These are phyloP conservation scores for Emericellopsis cladophorae DNA, from an alignment of 2,329 filamentous ascomycete genomes.

Conservation along the genomic window DNA sequence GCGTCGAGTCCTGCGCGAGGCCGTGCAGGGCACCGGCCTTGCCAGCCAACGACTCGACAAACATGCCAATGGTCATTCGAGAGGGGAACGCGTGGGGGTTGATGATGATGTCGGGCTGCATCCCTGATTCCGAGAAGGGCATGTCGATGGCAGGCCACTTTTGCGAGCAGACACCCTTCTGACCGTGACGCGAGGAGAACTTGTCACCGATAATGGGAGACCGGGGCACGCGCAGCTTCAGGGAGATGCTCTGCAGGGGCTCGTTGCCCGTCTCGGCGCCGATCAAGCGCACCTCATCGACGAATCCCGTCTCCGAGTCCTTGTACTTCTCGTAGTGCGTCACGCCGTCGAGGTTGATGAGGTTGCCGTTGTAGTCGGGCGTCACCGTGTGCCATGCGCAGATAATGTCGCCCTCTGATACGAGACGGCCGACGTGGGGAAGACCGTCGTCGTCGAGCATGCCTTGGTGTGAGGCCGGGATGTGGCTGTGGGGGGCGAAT, in stretches of 20 bases:
- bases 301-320: constrained; percentile 73
- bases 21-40: constrained; percentile 92
- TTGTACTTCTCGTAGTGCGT: constrained; percentile 93
- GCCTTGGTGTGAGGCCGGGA: constrained; percentile 57
- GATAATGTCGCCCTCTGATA: constrained; percentile 72
- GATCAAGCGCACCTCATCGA: constrained; percentile 87
- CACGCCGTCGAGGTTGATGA: constrained; percentile 73
- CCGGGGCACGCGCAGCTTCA: constrained; percentile 87
- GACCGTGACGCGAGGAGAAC: constrained; percentile 95
- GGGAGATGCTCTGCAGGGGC: constrained; percentile 74
- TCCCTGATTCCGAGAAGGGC: constrained; percentile 93
- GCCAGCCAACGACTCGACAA: constrained; percentile 90
- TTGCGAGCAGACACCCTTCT: constrained; percentile 94
- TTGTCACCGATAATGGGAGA: constrained; percentile 94
- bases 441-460: constrained; percentile 81
- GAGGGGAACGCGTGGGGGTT: constrained; percentile 99
- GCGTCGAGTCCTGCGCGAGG: constrained; percentile 89
- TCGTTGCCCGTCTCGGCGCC: constrained; percentile 75
- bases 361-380: constrained; percentile 62
- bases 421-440: constrained; percentile 63
- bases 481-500: constrained; percentile 65
- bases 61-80: constrained; percentile 99
- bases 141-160: constrained; percentile 91
- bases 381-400: constrained; percentile 85
- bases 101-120: constrained; percentile 96